Conservation (phyloP, 331 rosid genomes). For the Rhamnella rubrinervis region DNA sequence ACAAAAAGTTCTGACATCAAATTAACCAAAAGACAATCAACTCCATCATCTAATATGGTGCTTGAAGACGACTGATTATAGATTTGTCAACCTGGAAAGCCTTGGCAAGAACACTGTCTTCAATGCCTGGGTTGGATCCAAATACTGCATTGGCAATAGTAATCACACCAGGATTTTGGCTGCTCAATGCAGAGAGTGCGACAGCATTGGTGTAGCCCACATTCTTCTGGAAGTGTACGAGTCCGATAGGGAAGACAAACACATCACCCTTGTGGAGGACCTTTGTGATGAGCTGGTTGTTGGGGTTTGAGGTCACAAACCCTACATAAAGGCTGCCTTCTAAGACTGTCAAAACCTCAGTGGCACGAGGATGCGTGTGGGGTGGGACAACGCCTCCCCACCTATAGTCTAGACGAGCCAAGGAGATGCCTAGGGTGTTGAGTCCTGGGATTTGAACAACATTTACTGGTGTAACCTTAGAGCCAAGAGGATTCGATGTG, state of each 20-base stretch:
- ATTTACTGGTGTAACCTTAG: conserved; percentile 28
- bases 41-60: conserved; percentile 16
- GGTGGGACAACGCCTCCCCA: conserved; percentile 30
- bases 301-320: conserved; percentile 56
- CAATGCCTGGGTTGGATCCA: conserved; percentile 49
- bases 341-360: conserved; percentile 36
- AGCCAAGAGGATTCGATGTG: conserved; percentile 33
- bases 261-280: conserved; percentile 65
- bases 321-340: conserved; percentile 39
- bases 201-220: conserved; percentile 38
- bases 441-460: conserved; percentile 43
- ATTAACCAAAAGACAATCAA: neutral
- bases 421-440: conserved; percentile 40
- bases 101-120: conserved; percentile 38
- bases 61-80: conserved; percentile 15
- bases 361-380: conserved; percentile 43
- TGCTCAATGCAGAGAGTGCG: conserved; percentile 57
- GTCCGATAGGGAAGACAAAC: conserved; percentile 61
- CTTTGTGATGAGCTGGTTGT: conserved; percentile 43
- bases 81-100: conserved; percentile 46
- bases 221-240: conserved; percentile 58
- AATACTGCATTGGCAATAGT: conserved; percentile 51
- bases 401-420: conserved; percentile 36
- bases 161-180: conserved; percentile 60
- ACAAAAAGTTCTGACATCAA: no score